A percentile compares a stretch with the other conserved stretches of the same genome.
Evolutionary conservation across 148 eudicot species (phyloP).

Genomic region (Polygonum maritimum): DNA sequence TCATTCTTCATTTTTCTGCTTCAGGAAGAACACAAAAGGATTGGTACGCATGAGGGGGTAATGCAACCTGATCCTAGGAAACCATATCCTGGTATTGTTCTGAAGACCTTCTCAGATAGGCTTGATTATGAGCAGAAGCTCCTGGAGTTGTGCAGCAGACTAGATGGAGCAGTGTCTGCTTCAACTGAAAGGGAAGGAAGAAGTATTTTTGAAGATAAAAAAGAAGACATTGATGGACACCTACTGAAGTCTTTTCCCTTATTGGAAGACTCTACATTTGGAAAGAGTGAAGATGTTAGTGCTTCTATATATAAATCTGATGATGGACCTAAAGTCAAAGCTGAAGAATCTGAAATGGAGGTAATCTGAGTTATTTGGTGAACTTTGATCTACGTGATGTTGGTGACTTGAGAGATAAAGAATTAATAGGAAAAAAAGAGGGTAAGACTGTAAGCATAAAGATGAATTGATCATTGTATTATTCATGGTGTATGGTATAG

Average conservation of each 20-base stretch:
- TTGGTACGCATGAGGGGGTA: conserved; percentile 45
- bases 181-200: conserved; percentile 18
- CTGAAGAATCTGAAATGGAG: neutral
- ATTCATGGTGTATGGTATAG: neutral
- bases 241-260: neutral
- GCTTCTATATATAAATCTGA: neutral
- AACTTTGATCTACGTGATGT: neutral
- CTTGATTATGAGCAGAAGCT: conserved; percentile 43
- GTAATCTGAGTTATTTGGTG: neutral
- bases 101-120: conserved; percentile 44
- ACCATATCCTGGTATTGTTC: conserved; percentile 58
- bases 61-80: conserved; percentile 46
- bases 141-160: conserved; percentile 32
- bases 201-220: neutral
- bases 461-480: neutral
- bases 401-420: neutral
- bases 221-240: neutral
- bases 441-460: neutral
- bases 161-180: conserved; percentile 20
- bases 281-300: neutral
- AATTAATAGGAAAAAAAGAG: neutral
- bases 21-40: conserved; percentile 78
- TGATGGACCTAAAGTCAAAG: neutral
- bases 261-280: neutral
- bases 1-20: conserved; percentile 8